Evolutionary conservation across 352 stramenopile genomes (phyloP).

Genomic region (Phytophthora sojae): DNA sequence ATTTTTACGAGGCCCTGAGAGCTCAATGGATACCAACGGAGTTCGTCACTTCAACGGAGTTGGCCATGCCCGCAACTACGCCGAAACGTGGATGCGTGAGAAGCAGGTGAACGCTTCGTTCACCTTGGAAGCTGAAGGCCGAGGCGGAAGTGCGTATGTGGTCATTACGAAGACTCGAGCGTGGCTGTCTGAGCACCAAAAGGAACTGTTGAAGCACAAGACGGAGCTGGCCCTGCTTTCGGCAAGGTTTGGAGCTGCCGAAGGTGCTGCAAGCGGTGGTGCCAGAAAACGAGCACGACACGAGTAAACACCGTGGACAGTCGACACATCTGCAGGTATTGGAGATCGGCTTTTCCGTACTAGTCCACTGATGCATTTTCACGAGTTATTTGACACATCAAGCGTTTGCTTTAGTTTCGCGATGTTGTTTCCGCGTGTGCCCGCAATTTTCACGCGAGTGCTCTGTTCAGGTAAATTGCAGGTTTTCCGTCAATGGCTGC

Average conservation of each 20-base stretch:
- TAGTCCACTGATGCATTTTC: too few relatives aligned
- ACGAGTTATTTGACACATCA: too few relatives aligned
- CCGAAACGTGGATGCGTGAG: neutral
- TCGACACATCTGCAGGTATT: neutral
- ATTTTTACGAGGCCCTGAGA: neutral
- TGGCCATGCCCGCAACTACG: neutral
- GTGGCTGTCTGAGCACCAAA: neutral
- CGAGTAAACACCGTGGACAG: neutral
- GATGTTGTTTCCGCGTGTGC: too few relatives aligned
- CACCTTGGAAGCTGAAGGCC: neutral
- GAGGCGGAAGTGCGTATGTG: neutral
- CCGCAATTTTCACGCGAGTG: too few relatives aligned
- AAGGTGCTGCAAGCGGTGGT: neutral
- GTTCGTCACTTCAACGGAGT: neutral
- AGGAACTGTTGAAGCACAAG: neutral
- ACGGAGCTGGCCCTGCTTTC: neutral
- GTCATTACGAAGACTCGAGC: neutral
- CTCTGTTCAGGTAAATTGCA: too few relatives aligned
- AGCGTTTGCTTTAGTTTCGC: too few relatives aligned
- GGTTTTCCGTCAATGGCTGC: too few relatives aligned
- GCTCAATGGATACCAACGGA: neutral
- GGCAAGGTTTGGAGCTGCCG: neutral
- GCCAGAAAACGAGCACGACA: constrained; percentile 1
- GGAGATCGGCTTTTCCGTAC: too few relatives aligned
- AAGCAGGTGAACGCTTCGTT: neutral